These are phyloP conservation scores for Colletotrichum sojae DNA, from an alignment of 2,329 filamentous ascomycete species.

Conservation along the genomic window DNA sequence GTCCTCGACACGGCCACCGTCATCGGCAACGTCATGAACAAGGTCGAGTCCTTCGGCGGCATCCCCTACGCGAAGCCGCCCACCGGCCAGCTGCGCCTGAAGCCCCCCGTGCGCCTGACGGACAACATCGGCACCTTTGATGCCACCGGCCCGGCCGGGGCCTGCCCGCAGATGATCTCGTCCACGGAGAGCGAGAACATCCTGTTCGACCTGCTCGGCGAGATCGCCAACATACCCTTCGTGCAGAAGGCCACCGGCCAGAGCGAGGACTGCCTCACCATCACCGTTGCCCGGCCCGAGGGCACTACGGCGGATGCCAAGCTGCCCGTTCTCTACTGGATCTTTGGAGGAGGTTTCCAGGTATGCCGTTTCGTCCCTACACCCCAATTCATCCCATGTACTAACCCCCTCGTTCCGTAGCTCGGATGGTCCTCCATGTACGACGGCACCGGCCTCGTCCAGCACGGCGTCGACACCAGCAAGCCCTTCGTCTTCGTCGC, in stretches of 20 bases:
- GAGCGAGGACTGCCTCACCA: constrained; percentile 66
- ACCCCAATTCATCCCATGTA: not conserved
- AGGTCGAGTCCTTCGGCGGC: constrained; percentile 71
- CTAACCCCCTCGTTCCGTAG: constrained; percentile 36
- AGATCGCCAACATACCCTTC: constrained; percentile 59
- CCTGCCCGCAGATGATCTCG: constrained; percentile 72
- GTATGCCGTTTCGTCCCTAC: constrained; percentile 4
- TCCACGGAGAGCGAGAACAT: constrained; percentile 40
- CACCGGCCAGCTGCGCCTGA: constrained; percentile 69
- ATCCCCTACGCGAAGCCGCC: constrained; percentile 77
- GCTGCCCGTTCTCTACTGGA: constrained; percentile 71
- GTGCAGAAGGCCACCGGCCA: constrained; percentile 58
- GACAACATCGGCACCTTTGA: constrained; percentile 65
- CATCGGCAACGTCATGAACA: constrained; percentile 42
- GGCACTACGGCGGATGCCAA: constrained; percentile 58
- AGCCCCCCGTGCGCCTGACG: constrained; percentile 68
- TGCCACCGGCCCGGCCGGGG: constrained; percentile 61
- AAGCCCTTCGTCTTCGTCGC: constrained; percentile 75
- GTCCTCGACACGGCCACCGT: constrained; percentile 43
- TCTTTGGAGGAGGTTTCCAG: constrained; percentile 67
- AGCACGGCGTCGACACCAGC: constrained; percentile 54
- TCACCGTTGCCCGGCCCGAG: constrained; percentile 63
- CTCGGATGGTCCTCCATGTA: constrained; percentile 52
- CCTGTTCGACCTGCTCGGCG: constrained; percentile 54
- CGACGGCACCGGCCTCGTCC: constrained; percentile 53